phyloP scores from a whole-genome alignment of 768 basidiomycete species.

The Suillus subluteus region DNA sequence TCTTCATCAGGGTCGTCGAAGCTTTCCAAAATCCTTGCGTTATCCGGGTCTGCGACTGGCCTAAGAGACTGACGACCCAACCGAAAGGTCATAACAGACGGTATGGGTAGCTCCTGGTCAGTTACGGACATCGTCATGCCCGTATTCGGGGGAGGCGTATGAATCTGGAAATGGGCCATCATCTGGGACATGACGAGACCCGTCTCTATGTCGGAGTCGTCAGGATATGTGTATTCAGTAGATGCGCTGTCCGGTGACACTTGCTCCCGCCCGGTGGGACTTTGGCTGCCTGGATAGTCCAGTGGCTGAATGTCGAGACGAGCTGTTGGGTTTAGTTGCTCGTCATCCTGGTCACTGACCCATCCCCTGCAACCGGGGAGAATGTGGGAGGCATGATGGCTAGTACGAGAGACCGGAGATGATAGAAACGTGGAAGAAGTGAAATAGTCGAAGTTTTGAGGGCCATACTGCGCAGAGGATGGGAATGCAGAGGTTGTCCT shows the following conservation, averaged over 20 bases:
- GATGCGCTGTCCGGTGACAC: constrained; percentile 34
- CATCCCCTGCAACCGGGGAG: constrained; percentile 12
- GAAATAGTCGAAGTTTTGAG: constrained; percentile 17
- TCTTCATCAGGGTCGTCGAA: constrained; percentile 23
- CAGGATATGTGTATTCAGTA: constrained; percentile 32
- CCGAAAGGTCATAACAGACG: constrained; percentile 36
- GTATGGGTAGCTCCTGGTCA: constrained; percentile 5
- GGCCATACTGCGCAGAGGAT: constrained; percentile 19
- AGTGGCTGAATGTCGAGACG: constrained; percentile 18
- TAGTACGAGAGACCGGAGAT: constrained; percentile 11
- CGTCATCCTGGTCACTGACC: constrained; percentile 22
- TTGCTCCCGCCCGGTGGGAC: constrained; percentile 15
- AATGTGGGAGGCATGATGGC: background rate
- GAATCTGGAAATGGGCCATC: constrained; percentile 36
- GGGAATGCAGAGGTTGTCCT: constrained; percentile 30
- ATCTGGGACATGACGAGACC: constrained; percentile 32
- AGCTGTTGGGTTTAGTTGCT: background rate
- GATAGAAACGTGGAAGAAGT: constrained; percentile 18
- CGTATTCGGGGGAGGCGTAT: constrained; percentile 10
- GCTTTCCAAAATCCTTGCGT: constrained; percentile 22
- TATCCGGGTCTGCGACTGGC: constrained; percentile 33
- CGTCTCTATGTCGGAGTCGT: constrained; percentile 34
- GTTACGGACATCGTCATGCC: background rate
- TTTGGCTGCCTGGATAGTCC: constrained; percentile 20
- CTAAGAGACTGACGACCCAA: constrained; percentile 28